Evolutionary conservation across 345 rosid genomes (phyloP), one percentile per base, ranked within the genome.

Genomic region (Eucalyptus tenuipes): DNA sequence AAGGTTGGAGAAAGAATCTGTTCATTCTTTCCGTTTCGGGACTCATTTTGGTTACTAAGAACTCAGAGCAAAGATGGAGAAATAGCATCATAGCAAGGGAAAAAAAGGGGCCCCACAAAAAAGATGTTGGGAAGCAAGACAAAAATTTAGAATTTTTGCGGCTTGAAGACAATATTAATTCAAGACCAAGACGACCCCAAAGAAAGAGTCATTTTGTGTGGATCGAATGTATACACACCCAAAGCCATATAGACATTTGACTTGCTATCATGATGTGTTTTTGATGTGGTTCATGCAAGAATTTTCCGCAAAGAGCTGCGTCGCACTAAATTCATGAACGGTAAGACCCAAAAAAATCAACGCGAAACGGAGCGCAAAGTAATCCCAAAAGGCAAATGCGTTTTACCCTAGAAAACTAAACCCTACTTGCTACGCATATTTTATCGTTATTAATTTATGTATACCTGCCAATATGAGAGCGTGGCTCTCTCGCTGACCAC

Each of bases 381-480:
- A 37, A 52, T 42, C 27, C 81, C 27, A 18, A 10, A 37, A 20
- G 82, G 20, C 75, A 64, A 55, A n/a, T 64, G 75, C 75, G 75
- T 15, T 64, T n/a, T n/a, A 9, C 44, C 44, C 81, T 17, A 17
- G 42, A 68, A 68, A 66, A 71, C 6, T 37, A 40, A 71, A 17
- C 27, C 7, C 27, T 17, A 18, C 82, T 37, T 75, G 27, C 81
- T 12, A 40, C 47, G 82, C 27, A 20, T 0, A 75, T 18, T 37
- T 40, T 10, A 75, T 75, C 82, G 25, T 71, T 20, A 33, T 68
- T 40, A 0, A 52, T 61, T 33, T 33, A 37, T 5, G 25, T 37
- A 11, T 90, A 95, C 99, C 99, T 95, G 98, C 99, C 99, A 97
- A 59, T 97, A 97, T 47, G 99, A 52, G 14, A 97, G 93, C 0